A percentile compares a stretch with the other conserved stretches of the same genome.
phyloP scores from a whole-genome alignment of 768 basidiomycete genomes.

The Russula olivacea region DNA sequence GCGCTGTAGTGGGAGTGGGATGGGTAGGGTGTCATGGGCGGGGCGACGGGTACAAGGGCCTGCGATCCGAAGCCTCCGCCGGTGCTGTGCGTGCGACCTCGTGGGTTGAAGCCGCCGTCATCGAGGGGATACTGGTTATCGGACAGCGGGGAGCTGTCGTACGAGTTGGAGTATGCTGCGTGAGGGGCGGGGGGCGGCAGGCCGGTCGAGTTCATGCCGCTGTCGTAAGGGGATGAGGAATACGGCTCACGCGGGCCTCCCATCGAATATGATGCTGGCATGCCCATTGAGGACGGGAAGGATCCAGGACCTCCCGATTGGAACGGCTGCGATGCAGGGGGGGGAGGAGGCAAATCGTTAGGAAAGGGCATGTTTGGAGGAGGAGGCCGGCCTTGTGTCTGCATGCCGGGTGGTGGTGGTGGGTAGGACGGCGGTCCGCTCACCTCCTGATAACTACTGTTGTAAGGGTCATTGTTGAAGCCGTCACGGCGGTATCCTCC shows the following conservation, averaged over 20 bases:
- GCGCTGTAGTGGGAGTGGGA: slow-evolving; percentile 18
- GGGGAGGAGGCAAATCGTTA: slow-evolving; percentile 2
- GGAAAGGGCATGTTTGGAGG: neutral
- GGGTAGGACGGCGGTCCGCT: slow-evolving; percentile 14
- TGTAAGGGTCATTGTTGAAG: slow-evolving; percentile 7
- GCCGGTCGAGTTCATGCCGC: slow-evolving; percentile 13
- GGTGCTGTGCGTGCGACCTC: slow-evolving; percentile 19
- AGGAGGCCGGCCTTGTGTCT: neutral
- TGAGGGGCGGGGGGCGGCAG: neutral
- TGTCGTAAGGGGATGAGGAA: slow-evolving; percentile 1
- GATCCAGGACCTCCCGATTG: neutral
- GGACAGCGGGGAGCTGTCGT: slow-evolving; percentile 21
- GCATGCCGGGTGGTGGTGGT: slow-evolving; percentile 10
- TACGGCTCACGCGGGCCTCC: slow-evolving; percentile 17
- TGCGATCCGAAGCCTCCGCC: slow-evolving; percentile 18
- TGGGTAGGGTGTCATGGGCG: slow-evolving; percentile 19
- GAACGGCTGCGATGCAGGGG: slow-evolving; percentile 5
- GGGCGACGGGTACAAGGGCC: slow-evolving; percentile 13
- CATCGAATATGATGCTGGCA: slow-evolving; percentile 12
- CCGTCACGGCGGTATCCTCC: slow-evolving; percentile 8
- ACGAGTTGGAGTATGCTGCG: slow-evolving; percentile 17
- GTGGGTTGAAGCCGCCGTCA: slow-evolving; percentile 5
- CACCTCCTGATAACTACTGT: slow-evolving; percentile 17
- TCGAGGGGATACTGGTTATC: slow-evolving; percentile 19
- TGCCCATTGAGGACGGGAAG: slow-evolving; percentile 8